Conservation (phyloP, 805 yeast species). For the Lipomyces oligophaga region DNA sequence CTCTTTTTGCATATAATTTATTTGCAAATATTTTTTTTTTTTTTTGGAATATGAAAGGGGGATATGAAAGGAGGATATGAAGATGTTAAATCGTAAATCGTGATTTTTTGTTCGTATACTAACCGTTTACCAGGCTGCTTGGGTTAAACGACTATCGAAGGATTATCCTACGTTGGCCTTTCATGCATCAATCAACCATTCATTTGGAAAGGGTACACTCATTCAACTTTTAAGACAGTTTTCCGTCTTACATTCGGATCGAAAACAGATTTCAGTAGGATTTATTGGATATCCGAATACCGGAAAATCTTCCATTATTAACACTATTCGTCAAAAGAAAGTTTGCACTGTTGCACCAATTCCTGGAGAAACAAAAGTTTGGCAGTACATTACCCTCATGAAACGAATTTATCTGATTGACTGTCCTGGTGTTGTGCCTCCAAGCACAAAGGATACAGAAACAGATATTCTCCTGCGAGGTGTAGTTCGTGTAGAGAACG, state of each 20-base stretch:
- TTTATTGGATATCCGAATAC: conserved; percentile 97
- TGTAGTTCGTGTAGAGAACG: conserved; percentile 98
- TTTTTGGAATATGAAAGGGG: conserved; percentile 36
- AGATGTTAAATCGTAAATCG: not conserved
- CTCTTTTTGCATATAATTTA: conserved; percentile 19
- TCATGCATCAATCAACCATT: conserved; percentile 95
- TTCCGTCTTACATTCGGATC: conserved; percentile 81
- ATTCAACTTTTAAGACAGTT: conserved; percentile 92
- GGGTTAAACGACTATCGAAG: conserved; percentile 94
- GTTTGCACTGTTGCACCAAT: conserved; percentile 97
- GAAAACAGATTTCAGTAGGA: conserved; percentile 95
- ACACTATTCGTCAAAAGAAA: conserved; percentile 88
- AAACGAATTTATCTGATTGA: conserved; percentile 91
- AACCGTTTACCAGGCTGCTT: conserved; percentile 69
- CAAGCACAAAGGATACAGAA: conserved; percentile 81
- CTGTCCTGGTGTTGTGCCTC: conserved; percentile 99
- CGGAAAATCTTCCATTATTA: conserved; percentile 95
- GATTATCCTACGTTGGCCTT: conserved; percentile 93
- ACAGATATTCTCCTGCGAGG: conserved; percentile 93
- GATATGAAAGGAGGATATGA: not conserved
- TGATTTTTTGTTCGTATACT: not conserved
- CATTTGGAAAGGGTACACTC: conserved; percentile 95
- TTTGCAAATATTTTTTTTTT: conserved; percentile 16
- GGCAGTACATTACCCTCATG: conserved; percentile 98
- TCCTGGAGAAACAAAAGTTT: conserved; percentile 98